phyloP scores from a whole-genome alignment of 1,139 yeast species.

The Taiozyma sp. region DNA sequence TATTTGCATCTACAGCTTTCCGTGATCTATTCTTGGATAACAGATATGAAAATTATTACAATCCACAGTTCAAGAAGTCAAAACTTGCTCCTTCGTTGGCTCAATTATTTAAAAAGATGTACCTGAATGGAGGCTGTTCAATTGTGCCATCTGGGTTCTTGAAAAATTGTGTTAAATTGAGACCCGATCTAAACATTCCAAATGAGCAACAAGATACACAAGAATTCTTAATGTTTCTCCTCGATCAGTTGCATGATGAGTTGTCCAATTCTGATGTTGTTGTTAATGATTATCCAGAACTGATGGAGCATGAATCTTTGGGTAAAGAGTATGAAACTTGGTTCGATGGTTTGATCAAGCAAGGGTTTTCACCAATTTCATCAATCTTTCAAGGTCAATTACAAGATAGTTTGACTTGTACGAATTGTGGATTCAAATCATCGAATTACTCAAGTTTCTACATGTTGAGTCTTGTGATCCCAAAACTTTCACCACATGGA shows the following conservation, averaged over 20 bases:
- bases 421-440: slow-evolving; percentile 57
- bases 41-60: slow-evolving; percentile 38
- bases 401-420: slow-evolving; percentile 59
- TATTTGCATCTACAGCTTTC: slow-evolving; percentile 49
- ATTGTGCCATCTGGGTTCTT: slow-evolving; percentile 65
- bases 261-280: slow-evolving; percentile 38
- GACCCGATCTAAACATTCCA: slow-evolving; percentile 66
- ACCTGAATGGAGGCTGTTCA: slow-evolving; percentile 51
- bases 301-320: slow-evolving; percentile 32
- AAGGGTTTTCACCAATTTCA: slow-evolving; percentile 62
- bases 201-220: slow-evolving; percentile 77
- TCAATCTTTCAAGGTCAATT: slow-evolving; percentile 64
- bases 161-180: slow-evolving; percentile 45
- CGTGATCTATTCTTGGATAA: slow-evolving; percentile 39
- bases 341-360: slow-evolving; percentile 46
- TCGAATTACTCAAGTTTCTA: slow-evolving; percentile 57
- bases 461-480: slow-evolving; percentile 65
- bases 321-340: slow-evolving; percentile 54
- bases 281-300: slow-evolving; percentile 32
- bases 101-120: slow-evolving; percentile 42
- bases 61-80: slow-evolving; percentile 28
- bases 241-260: slow-evolving; percentile 71
- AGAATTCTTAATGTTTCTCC: slow-evolving; percentile 60
- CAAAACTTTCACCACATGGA: slow-evolving; percentile 30
- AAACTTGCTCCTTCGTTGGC: slow-evolving; percentile 43